Evolutionary conservation across 495 filamentous ascomycete genomes (phyloP), one percentile per base, ranked within the genome.

Genomic region (Cercophora scortea): DNA sequence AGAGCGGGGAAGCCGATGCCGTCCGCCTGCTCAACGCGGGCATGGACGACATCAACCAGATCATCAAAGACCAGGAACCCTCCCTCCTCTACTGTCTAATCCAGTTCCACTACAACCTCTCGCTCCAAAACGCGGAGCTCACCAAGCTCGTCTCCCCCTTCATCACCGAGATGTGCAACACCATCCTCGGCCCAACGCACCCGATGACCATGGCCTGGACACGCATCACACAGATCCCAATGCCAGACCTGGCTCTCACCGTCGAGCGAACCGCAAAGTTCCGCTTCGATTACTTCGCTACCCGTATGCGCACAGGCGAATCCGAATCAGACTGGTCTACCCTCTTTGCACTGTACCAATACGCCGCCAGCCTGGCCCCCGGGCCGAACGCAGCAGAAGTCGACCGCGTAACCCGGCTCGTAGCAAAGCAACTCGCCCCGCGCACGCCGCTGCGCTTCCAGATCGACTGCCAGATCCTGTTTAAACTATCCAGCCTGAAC

Each of bases 41-140:
- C 9, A 51, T 63, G 36, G 55, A 63, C 35, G 44, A 60, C 34
- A 46, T 63, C 8, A 42, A 41, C 2, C 40, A 44, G 32, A 33
- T 64, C 40, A 53, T 61, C n/a, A 50, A 43, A 17, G 60, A 64
- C 51, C 44, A 55, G 46, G 51, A 59, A 43, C 47, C 35, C 8
- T 39, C 55, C 5, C 17, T 57, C 13, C 50, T 59, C 43, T 47
- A 47, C 9, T 54, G 53, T 3, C 50, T 63, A 9, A 36, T 60
- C 40, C 47, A 50, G 1, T 50, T 46, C 16, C 54, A 45, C 33
- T 60, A 50, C 25, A 52, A 53, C 34, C 42, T 63, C 19, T 51
- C 50, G 1, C 58, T 51, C 5, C 25, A 51, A 3, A 51, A 45
- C 11, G 50, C 36, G 3, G 36, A 10, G 3, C 36, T 38, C 3